Evolutionary conservation across 345 rosid species (phyloP), one percentile per base, ranked within the genome.

Genomic region (Ceriops decandra): DNA sequence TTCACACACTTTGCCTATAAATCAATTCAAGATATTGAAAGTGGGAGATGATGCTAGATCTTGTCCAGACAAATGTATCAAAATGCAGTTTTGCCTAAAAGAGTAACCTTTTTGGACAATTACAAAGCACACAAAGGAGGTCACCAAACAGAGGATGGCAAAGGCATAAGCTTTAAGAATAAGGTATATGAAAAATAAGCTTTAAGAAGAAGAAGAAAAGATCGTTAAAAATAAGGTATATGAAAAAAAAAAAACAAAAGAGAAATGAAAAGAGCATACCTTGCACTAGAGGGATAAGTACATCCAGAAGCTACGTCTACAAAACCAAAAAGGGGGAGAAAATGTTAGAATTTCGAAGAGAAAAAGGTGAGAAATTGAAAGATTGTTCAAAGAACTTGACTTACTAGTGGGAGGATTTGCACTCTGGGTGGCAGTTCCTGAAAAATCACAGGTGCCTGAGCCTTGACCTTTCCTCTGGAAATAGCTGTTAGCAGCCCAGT

Each of bases 401-500:
- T 27, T 78, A 88, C 93, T 70, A 71, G 81, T 31, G 60, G 88
- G 85, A 46, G 83, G 84, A 62, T 28, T 81, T 35, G 76, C 11
- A 24, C 72, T 78, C 11, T 2, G 6, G 11, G 78, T 31, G 31
- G 97, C 95, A 28, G 87, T 68, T 54, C 90, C 90, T 13, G 86
- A 63, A 66, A 91, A 91, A 68, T 91, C 87, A 72, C 91, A 91
- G 83, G 80, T 86, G 2, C 81, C 88, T 19, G 61, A 0, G 65
- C 31, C n/a, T 75, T 82, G 82, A 62, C 82, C 78, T 52, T 87
- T 79, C 76, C 22, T 86, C 73, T 91, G 93, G 82, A 82, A 91
- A 66, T 85, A 87, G 62, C 83, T 89, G 81, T 91, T 91, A 24
- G 80, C 97, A 4, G 93, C 93, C 72, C 85, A 91, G 68, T 74